A percentile compares a stretch with the other conserved stretches of the same genome.
Conservation (phyloP, 2,329 filamentous ascomycete species). For the Trichothecium roseum region DNA sequence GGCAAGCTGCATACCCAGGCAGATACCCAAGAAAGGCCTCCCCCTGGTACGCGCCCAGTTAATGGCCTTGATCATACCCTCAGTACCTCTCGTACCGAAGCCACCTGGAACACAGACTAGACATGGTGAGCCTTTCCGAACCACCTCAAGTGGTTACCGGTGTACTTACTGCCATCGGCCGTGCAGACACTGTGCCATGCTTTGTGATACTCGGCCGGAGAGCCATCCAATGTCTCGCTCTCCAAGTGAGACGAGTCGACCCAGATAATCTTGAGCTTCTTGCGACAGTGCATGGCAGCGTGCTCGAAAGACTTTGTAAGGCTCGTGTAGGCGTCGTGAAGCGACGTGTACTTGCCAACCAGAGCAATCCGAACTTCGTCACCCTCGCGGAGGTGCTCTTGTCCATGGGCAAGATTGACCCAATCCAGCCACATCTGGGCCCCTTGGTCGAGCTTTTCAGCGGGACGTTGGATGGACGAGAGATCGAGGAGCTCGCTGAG, state of each 20-base stretch:
- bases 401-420: constrained; percentile 58
- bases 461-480: constrained; percentile 41
- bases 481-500: constrained; percentile 58
- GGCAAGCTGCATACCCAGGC: constrained; percentile 85
- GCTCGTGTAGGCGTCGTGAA: constrained; percentile 54
- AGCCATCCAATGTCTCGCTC: constrained; percentile 43
- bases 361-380: constrained; percentile 64
- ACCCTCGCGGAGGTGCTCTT: constrained; percentile 50
- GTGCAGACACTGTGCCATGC: constrained; percentile 75
- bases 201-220: constrained; percentile 69
- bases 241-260: constrained; percentile 83
- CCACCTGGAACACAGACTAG: constrained; percentile 53
- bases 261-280: constrained; percentile 71
- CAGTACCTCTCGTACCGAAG: constrained; percentile 71
- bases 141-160: not conserved
- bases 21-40: constrained; percentile 79
- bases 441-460: constrained; percentile 40
- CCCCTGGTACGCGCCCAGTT: constrained; percentile 78
- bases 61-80: constrained; percentile 85
- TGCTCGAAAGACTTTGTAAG: constrained; percentile 73
- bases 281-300: constrained; percentile 73
- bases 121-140: not conserved
- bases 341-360: constrained; percentile 83
- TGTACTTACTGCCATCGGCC: constrained; percentile 43
- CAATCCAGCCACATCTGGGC: constrained; percentile 72